Percentiles rank a stretch among this genome's conserved stretches.
Evolutionary conservation across 2,329 filamentous ascomycete genomes (phyloP).

Genomic region (Albophoma yamanashiensis): DNA sequence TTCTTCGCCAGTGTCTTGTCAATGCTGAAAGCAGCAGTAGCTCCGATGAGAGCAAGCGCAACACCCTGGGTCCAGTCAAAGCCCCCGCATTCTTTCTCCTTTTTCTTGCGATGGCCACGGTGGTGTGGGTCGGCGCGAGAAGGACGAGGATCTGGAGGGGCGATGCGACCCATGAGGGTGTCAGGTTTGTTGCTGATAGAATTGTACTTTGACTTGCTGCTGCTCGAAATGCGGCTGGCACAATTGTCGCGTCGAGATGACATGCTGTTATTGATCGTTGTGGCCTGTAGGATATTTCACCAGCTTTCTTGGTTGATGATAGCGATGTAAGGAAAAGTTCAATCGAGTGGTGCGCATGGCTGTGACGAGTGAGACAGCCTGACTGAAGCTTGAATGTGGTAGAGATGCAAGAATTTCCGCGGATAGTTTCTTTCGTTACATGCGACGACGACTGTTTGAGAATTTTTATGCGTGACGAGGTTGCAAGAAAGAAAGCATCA

Average conservation of each 20-base stretch:
- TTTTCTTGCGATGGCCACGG: background rate
- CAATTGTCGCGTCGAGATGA: background rate
- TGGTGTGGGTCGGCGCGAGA: conserved; percentile 3
- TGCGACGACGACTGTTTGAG: background rate
- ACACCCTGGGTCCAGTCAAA: conserved; percentile 5
- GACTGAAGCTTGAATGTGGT: background rate
- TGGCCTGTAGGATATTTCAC: background rate
- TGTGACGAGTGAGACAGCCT: background rate
- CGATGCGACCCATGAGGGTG: background rate
- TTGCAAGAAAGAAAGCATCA: background rate
- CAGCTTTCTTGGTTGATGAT: background rate
- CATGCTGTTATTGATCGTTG: background rate
- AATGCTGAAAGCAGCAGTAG: conserved; percentile 3
- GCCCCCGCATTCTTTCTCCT: conserved; percentile 4
- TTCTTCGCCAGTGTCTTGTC: conserved; percentile 3
- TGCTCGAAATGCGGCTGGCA: background rate
- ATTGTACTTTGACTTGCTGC: background rate
- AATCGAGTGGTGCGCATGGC: background rate
- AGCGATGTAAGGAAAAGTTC: background rate
- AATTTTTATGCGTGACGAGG: background rate
- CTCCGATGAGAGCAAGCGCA: conserved; percentile 4
- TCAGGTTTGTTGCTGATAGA: background rate
- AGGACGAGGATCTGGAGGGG: background rate
- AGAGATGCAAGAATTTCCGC: background rate
- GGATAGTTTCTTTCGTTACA: no score